phyloP scores from a whole-genome alignment of 2,329 filamentous ascomycete genomes.

The Hortaea werneckii region DNA sequence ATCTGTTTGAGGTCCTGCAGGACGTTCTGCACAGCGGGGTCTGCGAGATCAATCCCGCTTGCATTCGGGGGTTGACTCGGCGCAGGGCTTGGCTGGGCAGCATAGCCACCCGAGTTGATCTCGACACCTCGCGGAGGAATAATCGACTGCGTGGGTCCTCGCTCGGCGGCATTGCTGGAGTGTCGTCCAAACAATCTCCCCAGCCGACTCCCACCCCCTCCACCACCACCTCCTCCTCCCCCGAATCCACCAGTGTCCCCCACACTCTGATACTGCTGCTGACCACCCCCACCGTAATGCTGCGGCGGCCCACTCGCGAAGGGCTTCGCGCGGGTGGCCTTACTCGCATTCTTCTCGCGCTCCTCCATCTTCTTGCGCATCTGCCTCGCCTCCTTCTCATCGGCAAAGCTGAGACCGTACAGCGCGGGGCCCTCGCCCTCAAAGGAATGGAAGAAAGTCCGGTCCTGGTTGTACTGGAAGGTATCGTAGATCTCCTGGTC shows the following conservation, averaged over 20 bases:
- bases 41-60: slow-evolving; percentile 45
- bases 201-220: slow-evolving; percentile 11
- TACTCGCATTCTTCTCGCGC: slow-evolving; percentile 88
- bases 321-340: slow-evolving; percentile 53
- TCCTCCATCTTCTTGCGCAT: slow-evolving; percentile 98
- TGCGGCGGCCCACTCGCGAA: slow-evolving; percentile 17
- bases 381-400: slow-evolving; percentile 94
- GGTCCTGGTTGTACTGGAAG: slow-evolving; percentile 91
- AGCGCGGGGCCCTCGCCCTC: slow-evolving; percentile 79
- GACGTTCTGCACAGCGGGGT: slow-evolving; percentile 52
- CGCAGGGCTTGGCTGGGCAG: slow-evolving; percentile 27
- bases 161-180: slow-evolving; percentile 15
- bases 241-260: slow-evolving; percentile 8
- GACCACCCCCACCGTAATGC: neutral
- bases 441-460: slow-evolving; percentile 95
- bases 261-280: slow-evolving; percentile 8
- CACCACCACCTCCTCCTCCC: slow-evolving; percentile 9
- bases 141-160: slow-evolving; percentile 37
- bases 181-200: slow-evolving; percentile 18
- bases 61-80: slow-evolving; percentile 27
- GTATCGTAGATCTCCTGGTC: slow-evolving; percentile 96
- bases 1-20: slow-evolving; percentile 52
- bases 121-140: slow-evolving; percentile 36
- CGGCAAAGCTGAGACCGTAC: slow-evolving; percentile 81
- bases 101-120: slow-evolving; percentile 15